Base-by-base conservation (phyloP, 805 yeast genomes). In the Kluyveromyces dobzhanskii region DNA sequence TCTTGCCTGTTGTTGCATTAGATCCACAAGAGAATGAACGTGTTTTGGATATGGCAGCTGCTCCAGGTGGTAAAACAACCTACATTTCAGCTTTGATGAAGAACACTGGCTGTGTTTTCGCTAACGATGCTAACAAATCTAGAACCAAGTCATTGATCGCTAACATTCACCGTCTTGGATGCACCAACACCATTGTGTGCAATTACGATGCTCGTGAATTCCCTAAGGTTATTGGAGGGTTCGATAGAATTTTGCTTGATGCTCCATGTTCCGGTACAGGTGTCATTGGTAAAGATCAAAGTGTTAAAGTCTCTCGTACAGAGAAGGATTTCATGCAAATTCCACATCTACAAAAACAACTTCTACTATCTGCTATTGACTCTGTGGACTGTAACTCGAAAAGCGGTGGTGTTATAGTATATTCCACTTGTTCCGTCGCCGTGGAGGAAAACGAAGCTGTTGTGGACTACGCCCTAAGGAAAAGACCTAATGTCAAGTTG, bases 261-360 rank as follows among this genome's bases (percentile, higher is more conserved):
- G 98, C 99, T 25, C 99, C 99, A 49, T 92, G 99, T 67, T 87
- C 98, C 5, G 99, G 99, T 69, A 90, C 98, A 3, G 99, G 99
- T 66, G 98, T 92, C 51, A 92, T 92, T 57, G 92, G 95, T 44
- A 92, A 92, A 67, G 98, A 92, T 67, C 94, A 86, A 57, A 79
- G 85, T 39, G 97, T 92, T 45, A 92, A 92, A 65, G 80, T 84
- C 11, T 80, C 83, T 46, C 81, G 97, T 70, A 87, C 95, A 16
- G 97, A 87, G 59, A 87, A 87, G 64, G 99, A 92, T 64, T 92
- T 90, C 65, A 80, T 90, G 51, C 94, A 90, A 64, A 84, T 92
- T 52, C 97, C 98, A 40, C 97, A 90, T 61, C 70, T 92, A 53
- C 99, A 92, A 61, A 90, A 90, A 64, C 97, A 92, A 68, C 72